Base-by-base conservation (phyloP, 805 yeast species). In the Ogataea glucozyma region DNA sequence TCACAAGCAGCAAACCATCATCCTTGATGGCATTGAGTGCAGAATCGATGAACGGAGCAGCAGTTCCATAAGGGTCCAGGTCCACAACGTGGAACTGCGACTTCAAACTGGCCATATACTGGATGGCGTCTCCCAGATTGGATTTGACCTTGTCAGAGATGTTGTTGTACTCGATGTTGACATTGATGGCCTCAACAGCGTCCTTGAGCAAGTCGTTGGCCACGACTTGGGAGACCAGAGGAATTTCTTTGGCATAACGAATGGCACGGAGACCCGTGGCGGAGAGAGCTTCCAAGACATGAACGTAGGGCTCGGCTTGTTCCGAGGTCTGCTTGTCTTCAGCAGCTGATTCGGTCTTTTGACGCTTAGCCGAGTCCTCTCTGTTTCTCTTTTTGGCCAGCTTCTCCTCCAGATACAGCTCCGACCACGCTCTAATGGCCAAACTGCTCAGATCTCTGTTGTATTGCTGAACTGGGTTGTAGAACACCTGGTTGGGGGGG, bases 51-150 rank as follows among this genome's bases (percentile, higher is more conserved):
- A 93, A 93, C 6, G 99, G 99, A 0, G 97, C 79, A 0, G 97
- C 99, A 0, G 97, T 85, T 22, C 99, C 99, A 60, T 93, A 93
- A 0, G 99, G 99, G 64, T 93, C 99, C 39, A 93, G 73, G 65
- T 93, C 99, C 44, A 93, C 79, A 3, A 88, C 86, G 60, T 93
- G 96, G 66, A 84, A 89, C 40, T 71, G 70, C 19, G 68, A 72
- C 56, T 66, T 65, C 49, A 66, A 61, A 45, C 66, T 58, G 40
- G 83, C 71, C 96, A 93, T 88, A 57, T 76, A 79, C 30, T 78
- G 79, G 51, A 85, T 88, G n/a, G 99, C 99, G 66, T 93, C 98
- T 23, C 93, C 96, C 53, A 78, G 77, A 53, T 85, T 81, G 7
- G 93, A 75, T 33, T 59, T 63, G 16, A 91, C 90, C 21, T 73